phyloP scores from a whole-genome alignment of 2,329 filamentous ascomycete species.

The Plectosphaerella sp. region DNA sequence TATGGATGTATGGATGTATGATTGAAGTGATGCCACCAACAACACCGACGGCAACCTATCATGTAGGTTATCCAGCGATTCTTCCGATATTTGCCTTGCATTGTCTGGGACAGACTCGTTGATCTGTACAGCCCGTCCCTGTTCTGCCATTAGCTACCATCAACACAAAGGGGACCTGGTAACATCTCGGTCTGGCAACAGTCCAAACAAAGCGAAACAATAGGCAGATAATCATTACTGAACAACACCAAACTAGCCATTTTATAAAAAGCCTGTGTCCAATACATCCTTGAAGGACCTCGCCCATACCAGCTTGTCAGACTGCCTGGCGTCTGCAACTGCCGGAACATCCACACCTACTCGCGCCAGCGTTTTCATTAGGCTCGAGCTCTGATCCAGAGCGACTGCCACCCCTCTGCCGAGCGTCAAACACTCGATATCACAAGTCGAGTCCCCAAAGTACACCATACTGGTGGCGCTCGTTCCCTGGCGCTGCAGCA shows the following conservation, averaged over 20 bases:
- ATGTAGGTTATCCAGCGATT: too few species aligned
- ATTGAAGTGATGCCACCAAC: too few species aligned
- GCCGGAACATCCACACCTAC: constrained; percentile 24
- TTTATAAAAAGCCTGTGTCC: neutral
- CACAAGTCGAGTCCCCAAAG: constrained; percentile 54
- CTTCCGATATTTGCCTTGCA: too few species aligned
- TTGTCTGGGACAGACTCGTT: too few species aligned
- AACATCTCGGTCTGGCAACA: too few species aligned
- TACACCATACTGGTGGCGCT: constrained; percentile 35
- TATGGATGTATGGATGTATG: too few species aligned
- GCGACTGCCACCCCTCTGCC: constrained; percentile 42
- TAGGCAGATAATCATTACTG: too few species aligned
- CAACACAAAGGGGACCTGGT: too few species aligned
- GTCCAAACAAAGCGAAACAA: neutral
- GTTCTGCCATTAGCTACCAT: too few species aligned
- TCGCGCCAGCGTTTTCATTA: constrained; percentile 16
- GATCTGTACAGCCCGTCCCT: too few species aligned
- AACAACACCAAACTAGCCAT: neutral
- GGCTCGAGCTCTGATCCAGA: constrained; percentile 21
- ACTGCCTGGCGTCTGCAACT: constrained; percentile 16
- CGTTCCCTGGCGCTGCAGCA: constrained; percentile 15
- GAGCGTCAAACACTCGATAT: constrained; percentile 47
- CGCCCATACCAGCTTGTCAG: constrained; percentile 20
- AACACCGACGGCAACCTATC: too few species aligned
- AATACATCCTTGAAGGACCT: constrained; percentile 21